phyloP scores from a whole-genome alignment of 768 basidiomycete species.

The Lanmaoa rubissima region DNA sequence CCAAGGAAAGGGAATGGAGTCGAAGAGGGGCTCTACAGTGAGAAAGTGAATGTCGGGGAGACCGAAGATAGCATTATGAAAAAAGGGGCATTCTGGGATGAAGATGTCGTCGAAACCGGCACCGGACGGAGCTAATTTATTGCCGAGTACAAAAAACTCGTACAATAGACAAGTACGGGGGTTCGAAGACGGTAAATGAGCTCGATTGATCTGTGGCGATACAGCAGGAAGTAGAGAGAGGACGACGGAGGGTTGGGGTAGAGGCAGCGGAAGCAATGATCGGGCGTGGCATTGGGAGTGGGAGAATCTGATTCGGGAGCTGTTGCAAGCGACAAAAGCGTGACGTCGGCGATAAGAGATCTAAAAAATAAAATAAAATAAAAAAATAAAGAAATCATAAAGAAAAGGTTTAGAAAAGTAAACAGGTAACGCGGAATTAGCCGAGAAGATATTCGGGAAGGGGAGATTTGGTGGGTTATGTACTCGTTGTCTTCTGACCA shows the following conservation, averaged over 20 bases:
- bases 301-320: constrained; percentile 7
- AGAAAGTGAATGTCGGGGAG: constrained; percentile 3
- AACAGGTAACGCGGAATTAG: constrained; percentile 20
- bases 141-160: neutral
- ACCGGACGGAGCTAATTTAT: constrained; percentile 18
- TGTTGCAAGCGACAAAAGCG: constrained; percentile 11
- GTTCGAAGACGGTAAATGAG: neutral
- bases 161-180: neutral
- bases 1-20: constrained; percentile 8
- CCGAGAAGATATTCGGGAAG: constrained; percentile 26
- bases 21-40: constrained; percentile 11
- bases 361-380: neutral
- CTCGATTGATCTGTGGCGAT: constrained; percentile 10
- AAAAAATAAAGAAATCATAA: constrained; percentile 9
- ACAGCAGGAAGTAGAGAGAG: neutral
- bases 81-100: neutral
- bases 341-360: constrained; percentile 29
- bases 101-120: constrained; percentile 1
- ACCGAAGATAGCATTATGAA: constrained; percentile 4
- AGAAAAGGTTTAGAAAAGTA: constrained; percentile 4
- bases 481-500: constrained; percentile 33
- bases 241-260: neutral
- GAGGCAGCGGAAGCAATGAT: constrained; percentile 11
- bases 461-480: constrained; percentile 25
- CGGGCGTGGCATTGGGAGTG: constrained; percentile 18